Evolutionary conservation across 768 basidiomycete species (phyloP).

Genomic region (Butyriboletus loyo): DNA sequence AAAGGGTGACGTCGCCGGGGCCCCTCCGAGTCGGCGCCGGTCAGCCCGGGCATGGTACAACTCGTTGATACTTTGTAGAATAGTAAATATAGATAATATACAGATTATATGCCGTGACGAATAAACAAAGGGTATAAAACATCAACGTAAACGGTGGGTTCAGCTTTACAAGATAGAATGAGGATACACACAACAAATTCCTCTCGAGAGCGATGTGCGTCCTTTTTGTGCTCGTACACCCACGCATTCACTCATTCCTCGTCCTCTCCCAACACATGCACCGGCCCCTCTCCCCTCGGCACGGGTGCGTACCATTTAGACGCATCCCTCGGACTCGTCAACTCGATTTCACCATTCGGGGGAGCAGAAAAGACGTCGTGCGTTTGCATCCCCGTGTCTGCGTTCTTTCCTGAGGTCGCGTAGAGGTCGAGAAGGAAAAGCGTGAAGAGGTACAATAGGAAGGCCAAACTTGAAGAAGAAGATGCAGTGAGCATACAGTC

Average conservation of each 20-base stretch:
- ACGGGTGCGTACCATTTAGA: slow-evolving; percentile 69
- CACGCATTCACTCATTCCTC: slow-evolving; percentile 34
- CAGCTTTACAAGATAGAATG: too few relatives aligned
- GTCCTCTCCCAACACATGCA: slow-evolving; percentile 53
- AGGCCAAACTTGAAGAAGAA: slow-evolving; percentile 43
- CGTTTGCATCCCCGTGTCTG: slow-evolving; percentile 17
- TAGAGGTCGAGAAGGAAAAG: slow-evolving; percentile 71
- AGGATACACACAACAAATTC: background rate
- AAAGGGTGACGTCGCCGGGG: too few relatives aligned
- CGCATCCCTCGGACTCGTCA: slow-evolving; percentile 31
- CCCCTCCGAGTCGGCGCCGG: too few relatives aligned
- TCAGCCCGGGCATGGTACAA: too few relatives aligned
- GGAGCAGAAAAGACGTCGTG: slow-evolving; percentile 20
- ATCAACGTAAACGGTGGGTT: too few relatives aligned
- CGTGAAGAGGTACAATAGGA: slow-evolving; percentile 73
- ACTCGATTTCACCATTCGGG: slow-evolving; percentile 40
- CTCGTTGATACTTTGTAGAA: too few relatives aligned
- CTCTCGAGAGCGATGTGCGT: background rate
- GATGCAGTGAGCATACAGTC: background rate
- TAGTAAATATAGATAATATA: too few relatives aligned
- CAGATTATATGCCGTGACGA: too few relatives aligned
- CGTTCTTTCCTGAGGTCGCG: slow-evolving; percentile 58
- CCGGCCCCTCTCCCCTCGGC: slow-evolving; percentile 37
- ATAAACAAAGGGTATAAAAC: too few relatives aligned
- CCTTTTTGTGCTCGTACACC: background rate